These are phyloP conservation scores for Metarhizium album DNA, from an alignment of 2,329 filamentous ascomycete species.

Conservation along the genomic window DNA sequence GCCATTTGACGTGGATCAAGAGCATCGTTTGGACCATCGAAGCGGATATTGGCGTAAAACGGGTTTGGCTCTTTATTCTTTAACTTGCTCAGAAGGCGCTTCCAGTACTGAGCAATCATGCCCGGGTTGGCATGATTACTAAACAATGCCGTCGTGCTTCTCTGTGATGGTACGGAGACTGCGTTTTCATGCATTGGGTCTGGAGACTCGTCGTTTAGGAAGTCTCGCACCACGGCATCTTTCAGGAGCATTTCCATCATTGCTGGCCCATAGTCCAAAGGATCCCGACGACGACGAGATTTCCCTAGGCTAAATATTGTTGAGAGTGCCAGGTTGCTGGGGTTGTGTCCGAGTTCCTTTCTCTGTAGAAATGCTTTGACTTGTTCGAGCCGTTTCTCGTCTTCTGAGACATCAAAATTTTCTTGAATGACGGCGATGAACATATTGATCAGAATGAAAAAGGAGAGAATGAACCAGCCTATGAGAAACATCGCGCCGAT, in stretches of 20 bases:
- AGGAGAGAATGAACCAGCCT: slow-evolving; percentile 89
- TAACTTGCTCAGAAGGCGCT: slow-evolving; percentile 43
- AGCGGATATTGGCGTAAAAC: slow-evolving; percentile 69
- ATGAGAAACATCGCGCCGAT: slow-evolving; percentile 86
- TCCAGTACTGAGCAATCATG: slow-evolving; percentile 49
- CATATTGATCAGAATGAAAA: slow-evolving; percentile 97
- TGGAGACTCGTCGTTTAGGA: slow-evolving; percentile 64
- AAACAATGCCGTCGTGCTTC: slow-evolving; percentile 21
- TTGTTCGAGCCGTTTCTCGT: slow-evolving; percentile 94
- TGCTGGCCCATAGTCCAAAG: slow-evolving; percentile 81
- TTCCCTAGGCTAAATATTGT: slow-evolving; percentile 56
- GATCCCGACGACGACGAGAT: slow-evolving; percentile 57
- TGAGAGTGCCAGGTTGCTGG: slow-evolving; percentile 66
- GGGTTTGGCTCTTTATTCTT: slow-evolving; percentile 75
- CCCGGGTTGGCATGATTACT: slow-evolving; percentile 44
- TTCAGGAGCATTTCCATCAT: slow-evolving; percentile 95
- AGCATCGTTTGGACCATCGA: slow-evolving; percentile 65
- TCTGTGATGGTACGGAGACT: slow-evolving; percentile 20
- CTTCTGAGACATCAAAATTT: slow-evolving; percentile 97
- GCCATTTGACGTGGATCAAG: slow-evolving; percentile 82
- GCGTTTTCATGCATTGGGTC: slow-evolving; percentile 18
- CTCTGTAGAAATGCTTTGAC: slow-evolving; percentile 89
- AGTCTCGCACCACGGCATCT: slow-evolving; percentile 89
- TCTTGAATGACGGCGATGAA: slow-evolving; percentile 99
- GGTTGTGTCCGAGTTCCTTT: slow-evolving; percentile 66